A percentile compares a stretch with the other conserved stretches of the same genome.
Conservation (phyloP, 306 rosid genomes). For the Dryas octopetala region DNA sequence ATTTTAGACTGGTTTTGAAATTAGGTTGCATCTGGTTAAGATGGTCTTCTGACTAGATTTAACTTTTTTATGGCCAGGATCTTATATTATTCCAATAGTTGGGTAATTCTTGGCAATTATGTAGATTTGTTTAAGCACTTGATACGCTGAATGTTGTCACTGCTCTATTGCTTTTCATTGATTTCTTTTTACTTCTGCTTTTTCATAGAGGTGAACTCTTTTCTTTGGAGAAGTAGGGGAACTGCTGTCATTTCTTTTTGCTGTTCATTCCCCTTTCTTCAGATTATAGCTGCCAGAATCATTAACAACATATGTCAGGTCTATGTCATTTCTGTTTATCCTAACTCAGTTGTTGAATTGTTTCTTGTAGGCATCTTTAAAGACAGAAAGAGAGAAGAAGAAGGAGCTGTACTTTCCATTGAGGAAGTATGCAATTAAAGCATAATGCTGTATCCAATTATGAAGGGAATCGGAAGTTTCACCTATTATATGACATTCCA, state of each 20-base stretch:
- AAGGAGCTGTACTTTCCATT: slow-evolving; percentile 73
- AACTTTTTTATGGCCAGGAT: neutral
- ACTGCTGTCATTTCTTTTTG: neutral
- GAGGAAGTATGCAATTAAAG: slow-evolving; percentile 91
- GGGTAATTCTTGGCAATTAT: neutral
- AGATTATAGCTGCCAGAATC: neutral
- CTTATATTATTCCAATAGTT: neutral
- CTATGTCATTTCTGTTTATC: neutral
- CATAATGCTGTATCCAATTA: slow-evolving; percentile 29
- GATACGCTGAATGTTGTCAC: neutral
- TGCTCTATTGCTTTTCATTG: neutral
- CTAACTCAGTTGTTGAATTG: neutral
- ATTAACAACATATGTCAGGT: neutral
- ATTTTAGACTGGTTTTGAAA: no score
- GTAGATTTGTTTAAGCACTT: neutral
- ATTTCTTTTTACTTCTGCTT: neutral
- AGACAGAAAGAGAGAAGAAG: slow-evolving; percentile 69
- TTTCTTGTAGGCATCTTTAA: slow-evolving; percentile 58
- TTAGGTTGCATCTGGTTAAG: neutral
- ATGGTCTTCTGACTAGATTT: neutral
- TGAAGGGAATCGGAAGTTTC: neutral
- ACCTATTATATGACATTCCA: neutral
- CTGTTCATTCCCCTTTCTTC: neutral
- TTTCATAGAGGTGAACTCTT: neutral
- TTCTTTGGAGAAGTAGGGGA: neutral